Conservation (phyloP, 2,329 filamentous ascomycete species). For the Aspergillus sp. region DNA sequence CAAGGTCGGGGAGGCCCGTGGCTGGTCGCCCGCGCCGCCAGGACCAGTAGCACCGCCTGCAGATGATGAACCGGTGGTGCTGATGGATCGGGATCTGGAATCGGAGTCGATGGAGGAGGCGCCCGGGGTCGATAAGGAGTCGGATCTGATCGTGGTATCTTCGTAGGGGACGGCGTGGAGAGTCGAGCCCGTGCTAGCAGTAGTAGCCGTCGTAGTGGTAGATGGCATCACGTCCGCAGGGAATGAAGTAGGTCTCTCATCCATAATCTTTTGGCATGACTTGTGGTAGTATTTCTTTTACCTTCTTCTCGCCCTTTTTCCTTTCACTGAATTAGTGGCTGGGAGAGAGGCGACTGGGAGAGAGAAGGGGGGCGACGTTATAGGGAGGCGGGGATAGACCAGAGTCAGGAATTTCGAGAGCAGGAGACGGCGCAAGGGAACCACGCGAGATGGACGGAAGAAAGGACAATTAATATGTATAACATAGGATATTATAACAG, state of each 20-base stretch:
- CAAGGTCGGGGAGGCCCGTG: conserved; percentile 1
- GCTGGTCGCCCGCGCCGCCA: neutral
- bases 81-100: conserved; percentile 18
- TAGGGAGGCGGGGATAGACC: conserved; percentile 7
- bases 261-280: conserved; percentile 32
- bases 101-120: conserved; percentile 18
- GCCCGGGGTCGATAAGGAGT: conserved; percentile 20
- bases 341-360: neutral
- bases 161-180: conserved; percentile 21
- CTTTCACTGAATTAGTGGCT: neutral
- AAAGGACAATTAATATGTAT: too few relatives aligned
- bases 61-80: conserved; percentile 18
- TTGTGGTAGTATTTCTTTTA: conserved; percentile 7
- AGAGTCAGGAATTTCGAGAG: conserved; percentile 3
- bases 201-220: conserved; percentile 9
- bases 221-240: conserved; percentile 5
- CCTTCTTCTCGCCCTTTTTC: neutral
- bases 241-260: conserved; percentile 23
- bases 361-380: conserved; percentile 4
- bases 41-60: neutral
- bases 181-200: conserved; percentile 20
- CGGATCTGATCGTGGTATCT: conserved; percentile 22
- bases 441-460: neutral
- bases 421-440: conserved; percentile 3
- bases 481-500: too few relatives aligned